A percentile compares a stretch with the other conserved stretches of the same genome.
Evolutionary conservation across 2,329 filamentous ascomycete species (phyloP).

Genomic region (Aquanectria penicillioides): DNA sequence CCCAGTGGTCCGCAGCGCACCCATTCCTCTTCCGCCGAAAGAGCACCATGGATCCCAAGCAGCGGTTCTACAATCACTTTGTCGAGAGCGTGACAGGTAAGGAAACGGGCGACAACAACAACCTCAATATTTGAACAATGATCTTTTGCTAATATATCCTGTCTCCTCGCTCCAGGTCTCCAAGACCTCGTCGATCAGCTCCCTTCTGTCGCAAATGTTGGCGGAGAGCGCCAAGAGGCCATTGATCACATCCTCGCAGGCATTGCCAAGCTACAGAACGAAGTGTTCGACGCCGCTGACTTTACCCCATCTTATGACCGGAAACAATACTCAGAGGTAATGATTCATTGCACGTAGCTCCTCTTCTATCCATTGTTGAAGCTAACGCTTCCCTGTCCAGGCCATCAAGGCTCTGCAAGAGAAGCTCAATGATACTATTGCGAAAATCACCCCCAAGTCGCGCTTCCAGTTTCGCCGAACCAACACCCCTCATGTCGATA

Average conservation of each 20-base stretch:
- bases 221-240: constrained; percentile 80
- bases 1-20: constrained; percentile 37
- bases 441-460: constrained; percentile 75
- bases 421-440: constrained; percentile 76
- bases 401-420: constrained; percentile 84
- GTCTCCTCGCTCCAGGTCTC: constrained; percentile 65
- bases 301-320: constrained; percentile 92
- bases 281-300: constrained; percentile 84
- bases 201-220: constrained; percentile 67
- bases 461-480: constrained; percentile 81
- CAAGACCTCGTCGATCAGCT: constrained; percentile 80
- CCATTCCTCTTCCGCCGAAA: constrained; percentile 35
- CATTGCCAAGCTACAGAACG: constrained; percentile 82
- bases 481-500: constrained; percentile 50
- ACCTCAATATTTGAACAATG: neutral
- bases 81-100: constrained; percentile 77
- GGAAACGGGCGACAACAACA: constrained; percentile 32
- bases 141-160: neutral
- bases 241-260: constrained; percentile 82
- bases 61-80: constrained; percentile 87
- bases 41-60: constrained; percentile 62
- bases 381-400: constrained; percentile 51
- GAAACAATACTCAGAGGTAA: constrained; percentile 82
- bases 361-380: neutral
- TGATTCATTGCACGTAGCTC: constrained; percentile 3